phyloP scores from a whole-genome alignment of 2,329 filamentous ascomycete species.

The Diaporthe citriasiana region DNA sequence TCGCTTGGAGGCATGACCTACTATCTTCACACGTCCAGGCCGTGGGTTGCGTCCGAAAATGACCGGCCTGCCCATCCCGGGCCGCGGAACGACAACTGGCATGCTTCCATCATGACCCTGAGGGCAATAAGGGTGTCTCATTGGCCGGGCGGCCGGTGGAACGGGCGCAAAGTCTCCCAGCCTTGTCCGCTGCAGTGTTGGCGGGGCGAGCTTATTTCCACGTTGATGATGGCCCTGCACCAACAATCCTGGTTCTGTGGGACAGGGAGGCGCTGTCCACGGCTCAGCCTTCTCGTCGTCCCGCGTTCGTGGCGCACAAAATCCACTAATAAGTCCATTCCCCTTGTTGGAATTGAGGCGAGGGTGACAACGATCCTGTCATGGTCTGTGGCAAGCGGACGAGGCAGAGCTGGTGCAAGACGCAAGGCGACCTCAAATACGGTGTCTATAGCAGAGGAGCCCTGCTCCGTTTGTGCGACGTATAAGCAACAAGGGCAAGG shows the following conservation, averaged over 20 bases:
- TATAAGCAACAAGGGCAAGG: constrained; percentile 1
- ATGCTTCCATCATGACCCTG: constrained; percentile 44
- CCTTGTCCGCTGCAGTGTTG: constrained; percentile 41
- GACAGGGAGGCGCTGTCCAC: constrained; percentile 6
- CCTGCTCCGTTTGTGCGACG: not conserved
- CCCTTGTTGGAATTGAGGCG: constrained; percentile 51
- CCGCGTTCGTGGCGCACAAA: constrained; percentile 1
- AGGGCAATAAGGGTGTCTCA: constrained; percentile 28
- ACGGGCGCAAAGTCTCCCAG: constrained; percentile 40
- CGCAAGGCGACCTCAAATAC: not conserved
- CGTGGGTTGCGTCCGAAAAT: constrained; percentile 9
- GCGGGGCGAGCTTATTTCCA: constrained; percentile 42
- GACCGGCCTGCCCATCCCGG: not conserved
- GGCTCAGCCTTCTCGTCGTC: constrained; percentile 45
- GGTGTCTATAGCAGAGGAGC: constrained; percentile 35
- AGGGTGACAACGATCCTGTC: constrained; percentile 46
- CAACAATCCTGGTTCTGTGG: constrained; percentile 43
- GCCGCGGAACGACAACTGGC: constrained; percentile 23
- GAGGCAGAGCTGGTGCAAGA: not conserved
- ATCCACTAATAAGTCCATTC: constrained; percentile 19
- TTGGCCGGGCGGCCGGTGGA: constrained; percentile 44
- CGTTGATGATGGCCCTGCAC: constrained; percentile 36
- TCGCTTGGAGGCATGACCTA: not conserved
- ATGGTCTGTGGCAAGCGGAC: not conserved
- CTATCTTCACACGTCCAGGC: not conserved